A percentile compares a stretch with the other conserved stretches of the same genome.
Conservation (phyloP, 352 stramenopile genomes). For the Phytophthora meadii region DNA sequence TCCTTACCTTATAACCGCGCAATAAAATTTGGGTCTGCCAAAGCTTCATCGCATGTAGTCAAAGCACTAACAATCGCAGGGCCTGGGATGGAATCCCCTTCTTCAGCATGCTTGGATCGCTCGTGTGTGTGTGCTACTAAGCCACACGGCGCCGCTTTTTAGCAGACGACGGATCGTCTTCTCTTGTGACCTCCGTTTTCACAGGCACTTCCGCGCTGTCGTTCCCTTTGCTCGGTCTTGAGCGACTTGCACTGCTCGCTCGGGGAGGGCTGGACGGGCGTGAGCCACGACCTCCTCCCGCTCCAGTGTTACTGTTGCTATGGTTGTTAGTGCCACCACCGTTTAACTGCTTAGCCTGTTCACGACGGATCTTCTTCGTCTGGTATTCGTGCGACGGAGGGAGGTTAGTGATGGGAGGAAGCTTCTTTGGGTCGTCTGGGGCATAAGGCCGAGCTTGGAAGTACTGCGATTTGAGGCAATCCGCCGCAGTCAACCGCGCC, state of each 20-base stretch:
- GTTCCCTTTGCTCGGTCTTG: conserved; percentile 21
- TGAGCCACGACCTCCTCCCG: conserved; percentile 26
- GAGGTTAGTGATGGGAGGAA: conserved; percentile 77
- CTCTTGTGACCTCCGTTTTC: conserved; percentile 43
- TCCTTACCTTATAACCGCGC: conserved; percentile 8
- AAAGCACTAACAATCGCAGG: conserved; percentile 11
- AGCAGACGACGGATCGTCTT: conserved; percentile 35
- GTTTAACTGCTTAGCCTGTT: conserved; percentile 78
- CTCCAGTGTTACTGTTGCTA: conserved; percentile 41
- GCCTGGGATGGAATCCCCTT: neutral
- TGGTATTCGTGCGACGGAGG: conserved; percentile 89
- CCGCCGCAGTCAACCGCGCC: conserved; percentile 91
- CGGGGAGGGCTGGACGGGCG: conserved; percentile 26
- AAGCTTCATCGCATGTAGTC: conserved; percentile 27
- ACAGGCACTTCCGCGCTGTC: conserved; percentile 25
- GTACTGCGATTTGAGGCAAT: conserved; percentile 94
- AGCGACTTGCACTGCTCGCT: conserved; percentile 30
- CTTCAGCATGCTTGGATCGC: conserved; percentile 10
- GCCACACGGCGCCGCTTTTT: conserved; percentile 71
- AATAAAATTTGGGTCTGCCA: conserved; percentile 25
- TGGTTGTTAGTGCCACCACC: conserved; percentile 51
- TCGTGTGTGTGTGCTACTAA: conserved; percentile 16
- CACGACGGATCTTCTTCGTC: conserved; percentile 90
- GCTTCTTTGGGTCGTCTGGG: conserved; percentile 62
- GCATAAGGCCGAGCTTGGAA: conserved; percentile 89